Evolutionary conservation across 2,329 filamentous ascomycete genomes (phyloP).

Genomic region (Biscogniauxia mediterranea): DNA sequence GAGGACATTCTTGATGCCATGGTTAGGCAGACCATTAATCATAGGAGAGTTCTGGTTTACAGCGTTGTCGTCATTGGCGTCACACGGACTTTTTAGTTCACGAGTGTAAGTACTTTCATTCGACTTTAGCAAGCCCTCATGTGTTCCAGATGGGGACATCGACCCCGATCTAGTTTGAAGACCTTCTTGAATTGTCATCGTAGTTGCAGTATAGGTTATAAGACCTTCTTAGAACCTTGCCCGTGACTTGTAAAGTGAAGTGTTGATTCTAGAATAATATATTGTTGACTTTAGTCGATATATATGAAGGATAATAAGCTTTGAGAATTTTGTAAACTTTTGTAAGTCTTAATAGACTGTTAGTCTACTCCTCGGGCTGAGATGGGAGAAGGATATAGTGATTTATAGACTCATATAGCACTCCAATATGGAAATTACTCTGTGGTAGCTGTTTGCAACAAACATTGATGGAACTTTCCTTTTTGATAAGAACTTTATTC

Average conservation of each 20-base stretch:
- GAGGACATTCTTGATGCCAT: slow-evolving; percentile 1
- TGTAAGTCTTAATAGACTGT: too few species aligned
- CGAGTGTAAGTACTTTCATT: neutral
- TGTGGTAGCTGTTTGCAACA: too few species aligned
- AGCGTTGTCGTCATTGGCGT: neutral
- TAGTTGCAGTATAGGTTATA: neutral
- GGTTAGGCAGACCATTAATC: neutral
- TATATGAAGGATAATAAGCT: too few species aligned
- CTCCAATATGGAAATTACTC: too few species aligned
- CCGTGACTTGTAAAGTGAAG: neutral
- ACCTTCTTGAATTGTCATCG: neutral
- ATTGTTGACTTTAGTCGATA: too few species aligned
- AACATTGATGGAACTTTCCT: too few species aligned
- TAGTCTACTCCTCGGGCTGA: too few species aligned
- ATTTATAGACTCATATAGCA: too few species aligned
- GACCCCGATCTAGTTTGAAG: neutral
- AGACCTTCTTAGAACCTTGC: neutral
- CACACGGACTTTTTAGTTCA: neutral
- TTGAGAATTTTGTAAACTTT: too few species aligned
- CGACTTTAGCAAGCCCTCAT: neutral
- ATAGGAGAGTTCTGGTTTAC: neutral
- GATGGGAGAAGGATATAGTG: too few species aligned
- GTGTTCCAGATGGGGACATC: neutral
- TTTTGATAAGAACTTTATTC: too few species aligned
- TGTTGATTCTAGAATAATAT: too few species aligned